Evolutionary conservation across 2,329 filamentous ascomycete genomes (phyloP).

Genomic region (Lasiodiplodia sp.): DNA sequence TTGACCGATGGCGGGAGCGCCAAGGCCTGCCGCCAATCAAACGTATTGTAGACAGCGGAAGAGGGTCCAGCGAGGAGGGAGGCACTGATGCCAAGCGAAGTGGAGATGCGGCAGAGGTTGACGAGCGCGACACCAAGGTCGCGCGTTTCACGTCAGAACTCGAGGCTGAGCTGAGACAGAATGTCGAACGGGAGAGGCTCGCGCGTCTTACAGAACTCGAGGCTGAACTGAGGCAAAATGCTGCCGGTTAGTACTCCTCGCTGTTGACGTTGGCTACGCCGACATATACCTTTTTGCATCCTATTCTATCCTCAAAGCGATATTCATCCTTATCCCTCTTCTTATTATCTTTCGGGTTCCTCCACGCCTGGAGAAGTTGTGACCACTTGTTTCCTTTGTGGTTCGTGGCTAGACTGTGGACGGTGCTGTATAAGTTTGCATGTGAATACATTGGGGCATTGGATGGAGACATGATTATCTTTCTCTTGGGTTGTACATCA

Average conservation of each 20-base stretch:
- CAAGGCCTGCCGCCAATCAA: conserved; percentile 18
- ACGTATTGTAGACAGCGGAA: not conserved
- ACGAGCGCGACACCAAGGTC: conserved; percentile 26
- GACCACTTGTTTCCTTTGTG: not conserved
- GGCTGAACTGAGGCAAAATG: conserved; percentile 23
- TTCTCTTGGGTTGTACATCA: not conserved
- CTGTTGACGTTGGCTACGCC: not conserved
- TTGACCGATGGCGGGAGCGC: conserved; percentile 55
- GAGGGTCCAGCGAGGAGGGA: not conserved
- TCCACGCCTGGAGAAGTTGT: not conserved
- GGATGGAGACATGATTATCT: not conserved
- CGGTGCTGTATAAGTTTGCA: conserved; percentile 4
- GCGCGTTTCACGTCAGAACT: conserved; percentile 21
- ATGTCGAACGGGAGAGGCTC: conserved; percentile 6
- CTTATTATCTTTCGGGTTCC: not conserved
- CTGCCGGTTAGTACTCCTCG: not conserved
- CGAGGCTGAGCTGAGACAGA: conserved; percentile 23
- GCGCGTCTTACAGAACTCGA: conserved; percentile 15
- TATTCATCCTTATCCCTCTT: not conserved
- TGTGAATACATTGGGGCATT: conserved; percentile 4
- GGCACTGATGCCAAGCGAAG: conserved; percentile 7
- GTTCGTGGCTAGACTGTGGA: conserved; percentile 2
- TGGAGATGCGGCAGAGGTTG: not conserved
- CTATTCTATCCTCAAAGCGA: not conserved
- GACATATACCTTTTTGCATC: not conserved